Base-by-base conservation (phyloP, 208 protist genomes). In the Trypanosoma rangeli region DNA sequence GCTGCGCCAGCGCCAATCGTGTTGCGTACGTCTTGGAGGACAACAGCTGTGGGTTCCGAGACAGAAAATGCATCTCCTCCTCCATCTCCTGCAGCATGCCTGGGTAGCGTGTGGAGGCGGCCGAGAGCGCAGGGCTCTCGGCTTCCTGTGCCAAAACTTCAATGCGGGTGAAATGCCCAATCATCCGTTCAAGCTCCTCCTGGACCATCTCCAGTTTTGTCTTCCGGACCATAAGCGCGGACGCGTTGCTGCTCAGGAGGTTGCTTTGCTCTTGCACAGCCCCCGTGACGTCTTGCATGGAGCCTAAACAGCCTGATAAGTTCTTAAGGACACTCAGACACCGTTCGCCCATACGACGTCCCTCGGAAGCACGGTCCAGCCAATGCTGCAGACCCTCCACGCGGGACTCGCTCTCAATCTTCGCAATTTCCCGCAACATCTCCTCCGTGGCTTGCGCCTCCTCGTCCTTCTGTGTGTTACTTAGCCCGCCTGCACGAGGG, bases 211-310 rank as follows among this genome's bases (percentile, higher is more conserved):
- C 90, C 56, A 93, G 78, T 57, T 85, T 84, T 12, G 81, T 77
- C 65, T 90, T 90, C 20, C 85, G 85, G 56, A 89, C 74, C 74
- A 93, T 83, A 50, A 93, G 76, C 15, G 78, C 81, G 3, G 87
- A 92, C 28, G 90, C 87, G 69, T 87, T 92, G 63, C 79, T 80
- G 63, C 82, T 89, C 24, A 95, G 76, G 64, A 80, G 53, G 59
- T 92, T 80, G 58, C 85, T 89, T 56, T 95, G 87, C 65, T 87
- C 78, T 68, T 93, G 85, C 48, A 95, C 86, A 33, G 84, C 74
- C 48, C 56, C 58, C 33, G 87, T 92, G 44, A 95, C 84, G 42
- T 73, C 79, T 48, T 74, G 83, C 87, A 95, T 92, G 1, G 80
- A 78, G 3, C 61, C 42, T 22, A 94, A 63, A 60, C 80, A 84